These are phyloP conservation scores for Magnusiomyces fungicola DNA, from an alignment of 1,139 yeast species.

Conservation along the genomic window DNA sequence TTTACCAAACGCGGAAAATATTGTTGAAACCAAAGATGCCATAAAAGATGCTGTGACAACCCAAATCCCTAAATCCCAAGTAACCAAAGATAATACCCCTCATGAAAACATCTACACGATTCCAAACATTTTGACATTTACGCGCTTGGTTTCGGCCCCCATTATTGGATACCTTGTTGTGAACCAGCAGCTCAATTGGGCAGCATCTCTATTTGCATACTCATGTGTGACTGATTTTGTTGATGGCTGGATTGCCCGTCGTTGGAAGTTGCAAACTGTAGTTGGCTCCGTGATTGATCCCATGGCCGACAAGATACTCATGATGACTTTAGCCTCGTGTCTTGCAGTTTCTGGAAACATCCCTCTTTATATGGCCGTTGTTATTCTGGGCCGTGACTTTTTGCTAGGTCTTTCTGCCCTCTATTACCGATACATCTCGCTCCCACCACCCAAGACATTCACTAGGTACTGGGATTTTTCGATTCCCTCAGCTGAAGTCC, in stretches of 20 bases:
- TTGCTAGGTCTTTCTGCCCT: conserved; percentile 69
- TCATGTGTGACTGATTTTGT: conserved; percentile 86
- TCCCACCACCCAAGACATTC: conserved; percentile 72
- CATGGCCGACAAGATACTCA: conserved; percentile 84
- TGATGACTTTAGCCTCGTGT: conserved; percentile 79
- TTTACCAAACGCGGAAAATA: no score
- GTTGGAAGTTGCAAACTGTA: conserved; percentile 65
- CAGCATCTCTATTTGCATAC: conserved; percentile 67
- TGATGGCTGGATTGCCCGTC: conserved; percentile 88
- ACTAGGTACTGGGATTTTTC: conserved; percentile 67
- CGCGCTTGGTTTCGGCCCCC: conserved; percentile 76
- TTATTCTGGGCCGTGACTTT: conserved; percentile 82
- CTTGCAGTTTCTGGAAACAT: conserved; percentile 57
- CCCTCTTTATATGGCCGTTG: conserved; percentile 55
- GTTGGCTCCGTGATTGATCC: conserved; percentile 93
- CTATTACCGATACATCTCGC: conserved; percentile 62
- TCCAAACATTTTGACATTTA: conserved; percentile 77
- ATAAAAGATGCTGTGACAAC: not conserved
- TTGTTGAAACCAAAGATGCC: not conserved
- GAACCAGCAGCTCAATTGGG: conserved; percentile 50
- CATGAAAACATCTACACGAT: conserved; percentile 62
- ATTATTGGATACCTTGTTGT: conserved; percentile 71
- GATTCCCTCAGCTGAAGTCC: conserved; percentile 80
- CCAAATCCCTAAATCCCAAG: not conserved
- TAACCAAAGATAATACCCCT: not conserved